Evolutionary conservation across 2,329 filamentous ascomycete species (phyloP).

Genomic region (Phialophora chinensis): DNA sequence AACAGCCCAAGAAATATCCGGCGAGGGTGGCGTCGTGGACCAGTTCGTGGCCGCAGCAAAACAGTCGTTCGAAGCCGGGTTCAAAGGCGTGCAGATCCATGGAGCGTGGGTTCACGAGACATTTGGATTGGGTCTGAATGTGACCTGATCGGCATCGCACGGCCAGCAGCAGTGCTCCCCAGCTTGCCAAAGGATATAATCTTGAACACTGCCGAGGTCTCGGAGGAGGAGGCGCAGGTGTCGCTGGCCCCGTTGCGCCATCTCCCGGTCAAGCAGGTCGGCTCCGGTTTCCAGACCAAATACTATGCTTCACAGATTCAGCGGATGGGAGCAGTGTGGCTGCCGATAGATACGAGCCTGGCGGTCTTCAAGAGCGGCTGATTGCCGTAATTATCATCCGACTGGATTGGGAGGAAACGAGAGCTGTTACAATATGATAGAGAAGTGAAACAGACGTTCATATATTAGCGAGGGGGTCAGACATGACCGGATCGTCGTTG

Average conservation of each 20-base stretch:
- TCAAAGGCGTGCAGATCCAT: not conserved
- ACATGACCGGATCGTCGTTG: not conserved
- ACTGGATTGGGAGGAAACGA: not conserved
- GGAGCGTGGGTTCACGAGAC: not conserved
- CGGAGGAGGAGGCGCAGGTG: not conserved
- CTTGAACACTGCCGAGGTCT: not conserved
- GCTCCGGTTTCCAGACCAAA: not conserved
- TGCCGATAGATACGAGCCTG: not conserved
- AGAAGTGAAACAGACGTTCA: not conserved
- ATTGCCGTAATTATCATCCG: not conserved
- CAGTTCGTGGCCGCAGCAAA: not conserved
- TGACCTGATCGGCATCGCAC: not conserved
- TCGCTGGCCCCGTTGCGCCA: not conserved
- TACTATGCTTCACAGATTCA: not conserved
- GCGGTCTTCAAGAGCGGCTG: not conserved
- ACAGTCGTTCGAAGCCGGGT: not conserved
- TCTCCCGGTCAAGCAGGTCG: not conserved
- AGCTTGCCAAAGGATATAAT: constrained; percentile 1
- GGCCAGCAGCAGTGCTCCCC: not conserved
- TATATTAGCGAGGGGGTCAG: not conserved
- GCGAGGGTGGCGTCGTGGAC: not conserved
- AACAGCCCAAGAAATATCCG: not conserved
- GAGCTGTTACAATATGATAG: not conserved
- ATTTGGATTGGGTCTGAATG: not conserved
- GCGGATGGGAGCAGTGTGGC: not conserved